Conservation (phyloP, 1,284 basidiomycete genomes). For the Papiliotrema nemorosa region DNA sequence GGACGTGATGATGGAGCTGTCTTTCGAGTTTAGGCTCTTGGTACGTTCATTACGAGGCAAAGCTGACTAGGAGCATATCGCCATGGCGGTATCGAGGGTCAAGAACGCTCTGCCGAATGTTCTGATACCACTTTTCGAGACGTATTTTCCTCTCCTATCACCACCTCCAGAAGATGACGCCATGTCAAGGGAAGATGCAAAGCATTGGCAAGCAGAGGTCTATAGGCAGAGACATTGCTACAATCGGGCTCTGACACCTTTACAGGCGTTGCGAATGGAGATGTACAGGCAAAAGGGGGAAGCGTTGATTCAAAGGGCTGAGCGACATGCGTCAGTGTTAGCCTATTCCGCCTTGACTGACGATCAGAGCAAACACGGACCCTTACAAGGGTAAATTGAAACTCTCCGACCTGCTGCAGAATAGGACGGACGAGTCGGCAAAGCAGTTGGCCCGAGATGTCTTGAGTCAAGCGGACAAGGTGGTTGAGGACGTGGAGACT, state of each 20-base stretch:
- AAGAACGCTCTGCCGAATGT: neutral
- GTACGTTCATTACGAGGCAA: conserved; percentile 10
- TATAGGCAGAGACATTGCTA: neutral
- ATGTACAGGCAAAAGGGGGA: neutral
- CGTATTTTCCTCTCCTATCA: neutral
- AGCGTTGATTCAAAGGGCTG: neutral
- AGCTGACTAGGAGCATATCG: neutral
- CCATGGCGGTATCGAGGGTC: neutral
- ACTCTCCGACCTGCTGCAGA: too few species aligned
- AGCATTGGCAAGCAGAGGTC: neutral
- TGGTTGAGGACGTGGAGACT: too few species aligned
- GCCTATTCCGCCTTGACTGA: neutral
- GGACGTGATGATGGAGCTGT: conserved; percentile 20
- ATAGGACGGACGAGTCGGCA: too few species aligned
- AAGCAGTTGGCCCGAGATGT: too few species aligned
- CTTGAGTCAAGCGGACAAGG: neutral
- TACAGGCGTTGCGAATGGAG: neutral
- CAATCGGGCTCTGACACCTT: neutral
- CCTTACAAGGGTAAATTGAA: too few species aligned
- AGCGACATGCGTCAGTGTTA: neutral
- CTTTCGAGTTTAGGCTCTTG: conserved; percentile 15
- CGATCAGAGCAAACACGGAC: too few species aligned
- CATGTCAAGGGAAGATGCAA: neutral
- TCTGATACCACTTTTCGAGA: neutral
- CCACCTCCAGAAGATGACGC: neutral